Evolutionary conservation across 305 asterid genomes (phyloP).

Genomic region (Andrographis paniculata): DNA sequence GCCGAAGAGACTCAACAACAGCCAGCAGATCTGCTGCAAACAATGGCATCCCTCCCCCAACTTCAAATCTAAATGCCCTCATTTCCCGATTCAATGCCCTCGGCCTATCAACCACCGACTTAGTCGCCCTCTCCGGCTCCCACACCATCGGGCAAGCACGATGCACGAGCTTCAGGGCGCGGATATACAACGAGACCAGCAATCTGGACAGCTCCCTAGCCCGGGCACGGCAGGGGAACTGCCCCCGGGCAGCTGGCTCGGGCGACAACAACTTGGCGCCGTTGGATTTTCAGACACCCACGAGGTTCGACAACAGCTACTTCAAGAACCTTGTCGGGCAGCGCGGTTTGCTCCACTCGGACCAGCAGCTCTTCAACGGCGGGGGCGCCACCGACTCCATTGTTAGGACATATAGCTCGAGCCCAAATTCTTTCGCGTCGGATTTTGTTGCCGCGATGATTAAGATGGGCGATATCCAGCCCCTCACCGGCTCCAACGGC

Average conservation of each 20-base stretch:
- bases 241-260: constrained; percentile 46
- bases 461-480: constrained; percentile 60
- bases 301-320: constrained; percentile 55
- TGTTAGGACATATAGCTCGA: constrained; percentile 35
- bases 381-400: constrained; percentile 51
- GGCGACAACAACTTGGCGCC: constrained; percentile 88
- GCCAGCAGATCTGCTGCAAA: constrained; percentile 77
- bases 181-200: constrained; percentile 65
- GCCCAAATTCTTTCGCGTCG: constrained; percentile 27
- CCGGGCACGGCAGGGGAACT: constrained; percentile 33
- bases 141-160: constrained; percentile 88
- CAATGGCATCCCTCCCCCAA: constrained; percentile 67
- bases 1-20: constrained; percentile 74
- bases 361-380: constrained; percentile 70
- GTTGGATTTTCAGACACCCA: constrained; percentile 56
- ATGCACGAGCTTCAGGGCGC: constrained; percentile 69
- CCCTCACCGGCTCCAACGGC: constrained; percentile 60
- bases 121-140: constrained; percentile 68
- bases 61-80: constrained; percentile 61
- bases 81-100: constrained; percentile 46
- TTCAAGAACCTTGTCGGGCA: constrained; percentile 44
- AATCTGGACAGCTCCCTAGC: constrained; percentile 50
- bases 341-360: constrained; percentile 75
- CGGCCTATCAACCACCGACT: constrained; percentile 68
- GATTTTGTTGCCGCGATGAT: constrained; percentile 59